Evolutionary conservation across 495 filamentous ascomycete species (phyloP).

Genomic region (Penicillium mononematosum): DNA sequence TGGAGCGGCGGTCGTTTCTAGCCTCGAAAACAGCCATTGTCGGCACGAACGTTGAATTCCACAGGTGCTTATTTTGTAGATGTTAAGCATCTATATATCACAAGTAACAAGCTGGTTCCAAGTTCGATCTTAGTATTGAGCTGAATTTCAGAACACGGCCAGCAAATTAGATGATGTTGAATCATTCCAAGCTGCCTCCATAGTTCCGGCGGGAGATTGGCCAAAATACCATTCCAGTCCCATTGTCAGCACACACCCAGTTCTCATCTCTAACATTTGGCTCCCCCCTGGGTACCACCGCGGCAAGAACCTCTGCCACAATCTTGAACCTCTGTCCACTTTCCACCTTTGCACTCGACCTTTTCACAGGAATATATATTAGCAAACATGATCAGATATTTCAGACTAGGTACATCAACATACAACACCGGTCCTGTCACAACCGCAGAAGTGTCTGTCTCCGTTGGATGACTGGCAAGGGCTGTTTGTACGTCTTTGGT

Average conservation of each 20-base stretch:
- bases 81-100: too few species aligned
- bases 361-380: constrained; percentile 10
- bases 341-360: constrained; percentile 15
- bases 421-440: constrained; percentile 19
- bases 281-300: constrained; percentile 13
- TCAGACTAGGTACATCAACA: not conserved
- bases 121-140: too few species aligned
- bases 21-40: too few species aligned
- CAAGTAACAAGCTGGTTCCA: too few species aligned
- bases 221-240: too few species aligned
- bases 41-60: too few species aligned
- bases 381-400: constrained; percentile 2
- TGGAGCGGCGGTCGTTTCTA: too few species aligned
- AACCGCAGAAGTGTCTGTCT: constrained; percentile 19
- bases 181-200: not conserved
- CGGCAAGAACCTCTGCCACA: constrained; percentile 6
- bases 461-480: constrained; percentile 15
- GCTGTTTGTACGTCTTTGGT: constrained; percentile 19
- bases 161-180: constrained; percentile 3
- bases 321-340: constrained; percentile 17
- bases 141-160: too few species aligned
- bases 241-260: not conserved
- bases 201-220: too few species aligned
- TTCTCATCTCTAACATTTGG: constrained; percentile 8
- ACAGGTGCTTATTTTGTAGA: too few species aligned